Conservation (phyloP, 1,139 yeast species). For the Scheffersomyces parashehatae region DNA sequence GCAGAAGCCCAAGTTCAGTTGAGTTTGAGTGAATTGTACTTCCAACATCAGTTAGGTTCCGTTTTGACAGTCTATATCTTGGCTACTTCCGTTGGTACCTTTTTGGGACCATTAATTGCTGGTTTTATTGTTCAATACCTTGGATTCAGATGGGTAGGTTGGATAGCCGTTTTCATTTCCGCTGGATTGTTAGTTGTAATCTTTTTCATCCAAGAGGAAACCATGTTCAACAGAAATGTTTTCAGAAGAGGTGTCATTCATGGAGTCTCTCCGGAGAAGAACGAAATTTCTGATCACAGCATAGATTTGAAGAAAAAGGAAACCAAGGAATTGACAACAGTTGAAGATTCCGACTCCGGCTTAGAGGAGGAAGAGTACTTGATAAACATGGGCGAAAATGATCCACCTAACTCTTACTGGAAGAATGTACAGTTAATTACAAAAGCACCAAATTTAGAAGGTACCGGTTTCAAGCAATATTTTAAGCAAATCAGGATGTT, state of each 20-base stretch:
- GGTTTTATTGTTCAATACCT: constrained; percentile 24
- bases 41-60: constrained; percentile 40
- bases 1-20: constrained; percentile 42
- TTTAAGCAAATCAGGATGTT: constrained; percentile 24
- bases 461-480: constrained; percentile 29
- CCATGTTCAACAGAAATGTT: constrained; percentile 22
- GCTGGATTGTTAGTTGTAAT: constrained; percentile 21
- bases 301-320: constrained; percentile 1
- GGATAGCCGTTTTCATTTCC: constrained; percentile 26
- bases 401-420: constrained; percentile 22
- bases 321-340: not conserved
- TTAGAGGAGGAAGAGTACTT: constrained; percentile 3
- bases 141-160: constrained; percentile 40
- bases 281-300: not conserved
- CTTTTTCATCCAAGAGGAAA: constrained; percentile 24
- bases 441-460: constrained; percentile 20
- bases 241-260: constrained; percentile 5
- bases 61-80: constrained; percentile 39
- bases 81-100: constrained; percentile 40
- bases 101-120: constrained; percentile 37
- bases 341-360: not conserved
- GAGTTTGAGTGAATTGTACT: constrained; percentile 33
- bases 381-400: constrained; percentile 21
- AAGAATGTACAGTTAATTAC: constrained; percentile 25
- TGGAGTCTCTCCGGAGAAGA: not conserved